Evolutionary conservation across 371 early-diverging fungal genomes (phyloP), one percentile per base, ranked within the genome.

Genomic region (Lichtheimia ramosa): DNA sequence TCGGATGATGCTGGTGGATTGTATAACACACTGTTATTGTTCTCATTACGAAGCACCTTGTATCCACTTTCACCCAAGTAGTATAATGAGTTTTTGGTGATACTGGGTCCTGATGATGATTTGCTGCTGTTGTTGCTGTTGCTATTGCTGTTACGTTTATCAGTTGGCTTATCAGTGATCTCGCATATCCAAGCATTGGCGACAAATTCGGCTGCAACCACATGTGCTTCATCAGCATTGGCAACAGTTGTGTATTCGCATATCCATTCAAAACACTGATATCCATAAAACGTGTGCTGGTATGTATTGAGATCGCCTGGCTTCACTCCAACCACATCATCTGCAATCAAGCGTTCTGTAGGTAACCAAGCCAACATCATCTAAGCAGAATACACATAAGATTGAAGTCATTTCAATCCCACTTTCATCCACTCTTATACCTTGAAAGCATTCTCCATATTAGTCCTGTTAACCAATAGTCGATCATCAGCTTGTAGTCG

Each of bases 1-100:
- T 83, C 99, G 99, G 70, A 86, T 74, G 41, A 95, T 86, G 10
- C 72, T 66, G 15, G 74, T 58, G 24, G 66, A 80, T 34, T 34
- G 10, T 34, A 34, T 6, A 34, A 0, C 34, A 34, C 34, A 8
- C 7, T 12, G 50, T n/a, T n/a, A 8, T 40, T 39, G 25, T 50
- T 23, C 6, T 67, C 60, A 87, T 88, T 86, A 16, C 81, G 83
- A n/a, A 83, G 75, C 0, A 82, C 49, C 21, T 64, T 68, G 15
- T 78, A 71, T 2, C 88, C 90, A 3, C 68, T 58, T 14, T 74
- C 65, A 0, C 84, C 85, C 13, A 88, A 64, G 50, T 84, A 82
- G 58, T 90, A 90, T 3, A 85, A 66, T 3, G 75, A 75, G 28
- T 68, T 74, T 27, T 66, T 72, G 2, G 70, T 63, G 25, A 75